Evolutionary conservation across 192 early-diverging fungal genomes (phyloP).

Genomic region (Backusella westeae): DNA sequence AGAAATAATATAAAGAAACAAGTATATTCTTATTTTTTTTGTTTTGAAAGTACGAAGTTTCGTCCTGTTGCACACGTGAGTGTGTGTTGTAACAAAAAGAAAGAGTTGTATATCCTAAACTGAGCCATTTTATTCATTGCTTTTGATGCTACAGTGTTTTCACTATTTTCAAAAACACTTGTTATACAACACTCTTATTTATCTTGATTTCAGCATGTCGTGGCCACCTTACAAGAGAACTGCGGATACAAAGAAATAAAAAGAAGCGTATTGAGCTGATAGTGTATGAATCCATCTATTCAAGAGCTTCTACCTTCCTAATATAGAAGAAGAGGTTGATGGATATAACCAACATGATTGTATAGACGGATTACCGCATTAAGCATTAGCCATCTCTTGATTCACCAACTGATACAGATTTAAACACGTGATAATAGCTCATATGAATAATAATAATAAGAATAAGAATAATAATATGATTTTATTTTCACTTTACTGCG

Average conservation of each 20-base stretch:
- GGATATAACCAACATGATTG: background rate
- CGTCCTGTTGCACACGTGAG: background rate
- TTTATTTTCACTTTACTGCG: background rate
- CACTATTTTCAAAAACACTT: background rate
- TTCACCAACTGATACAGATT: background rate
- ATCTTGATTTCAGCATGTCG: background rate
- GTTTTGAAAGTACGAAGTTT: slow-evolving; percentile 2
- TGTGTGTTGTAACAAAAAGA: background rate
- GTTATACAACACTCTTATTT: background rate
- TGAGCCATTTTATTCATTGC: no score
- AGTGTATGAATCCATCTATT: no score
- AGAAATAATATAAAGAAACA: background rate
- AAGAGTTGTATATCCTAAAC: background rate
- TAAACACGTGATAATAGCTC: background rate
- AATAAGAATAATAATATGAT: background rate
- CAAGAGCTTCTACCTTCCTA: no score
- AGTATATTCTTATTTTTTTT: background rate
- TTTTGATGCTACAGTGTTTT: no score
- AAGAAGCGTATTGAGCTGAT: no score
- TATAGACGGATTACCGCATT: background rate
- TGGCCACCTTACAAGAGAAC: background rate
- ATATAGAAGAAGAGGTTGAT: no score
- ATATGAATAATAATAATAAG: background rate
- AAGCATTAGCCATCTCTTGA: no score
- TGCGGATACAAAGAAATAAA: background rate